Evolutionary conservation across 345 rosid species (phyloP).

Genomic region (Arabidopsis arenosa): DNA sequence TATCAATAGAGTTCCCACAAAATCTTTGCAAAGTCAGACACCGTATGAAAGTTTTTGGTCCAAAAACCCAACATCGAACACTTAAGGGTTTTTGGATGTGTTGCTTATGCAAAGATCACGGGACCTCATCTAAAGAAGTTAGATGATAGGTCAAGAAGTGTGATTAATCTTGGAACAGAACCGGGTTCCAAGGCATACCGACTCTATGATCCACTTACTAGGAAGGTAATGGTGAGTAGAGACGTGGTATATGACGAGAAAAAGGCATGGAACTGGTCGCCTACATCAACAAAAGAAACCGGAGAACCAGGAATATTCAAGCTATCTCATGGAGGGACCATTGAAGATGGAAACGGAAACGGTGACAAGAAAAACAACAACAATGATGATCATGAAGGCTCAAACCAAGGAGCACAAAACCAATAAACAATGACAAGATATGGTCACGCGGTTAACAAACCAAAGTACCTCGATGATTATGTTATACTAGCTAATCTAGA

Average conservation of each 20-base stretch:
- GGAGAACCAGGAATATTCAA: not conserved
- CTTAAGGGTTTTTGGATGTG: too few species aligned
- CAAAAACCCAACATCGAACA: not conserved
- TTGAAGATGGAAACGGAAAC: not conserved
- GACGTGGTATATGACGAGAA: too few species aligned
- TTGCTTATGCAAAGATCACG: too few species aligned
- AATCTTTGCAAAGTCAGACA: not conserved
- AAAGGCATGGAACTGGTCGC: too few species aligned
- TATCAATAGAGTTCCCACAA: not conserved
- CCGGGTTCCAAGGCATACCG: too few species aligned
- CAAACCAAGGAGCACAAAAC: not conserved
- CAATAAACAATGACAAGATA: fast-evolving
- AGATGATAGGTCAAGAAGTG: too few species aligned
- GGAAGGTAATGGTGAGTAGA: too few species aligned
- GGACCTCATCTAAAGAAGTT: too few species aligned
- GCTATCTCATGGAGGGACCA: not conserved
- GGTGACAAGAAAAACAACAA: not conserved
- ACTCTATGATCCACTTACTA: too few species aligned
- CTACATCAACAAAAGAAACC: not conserved
- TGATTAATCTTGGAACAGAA: too few species aligned
- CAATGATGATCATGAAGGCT: not conserved
- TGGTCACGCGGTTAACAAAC: too few species aligned
- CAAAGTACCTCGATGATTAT: not conserved
- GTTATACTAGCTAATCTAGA: not conserved
- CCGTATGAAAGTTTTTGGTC: not conserved